phyloP scores from a whole-genome alignment of 2,329 filamentous ascomycete species.

The Nemania sp. region DNA sequence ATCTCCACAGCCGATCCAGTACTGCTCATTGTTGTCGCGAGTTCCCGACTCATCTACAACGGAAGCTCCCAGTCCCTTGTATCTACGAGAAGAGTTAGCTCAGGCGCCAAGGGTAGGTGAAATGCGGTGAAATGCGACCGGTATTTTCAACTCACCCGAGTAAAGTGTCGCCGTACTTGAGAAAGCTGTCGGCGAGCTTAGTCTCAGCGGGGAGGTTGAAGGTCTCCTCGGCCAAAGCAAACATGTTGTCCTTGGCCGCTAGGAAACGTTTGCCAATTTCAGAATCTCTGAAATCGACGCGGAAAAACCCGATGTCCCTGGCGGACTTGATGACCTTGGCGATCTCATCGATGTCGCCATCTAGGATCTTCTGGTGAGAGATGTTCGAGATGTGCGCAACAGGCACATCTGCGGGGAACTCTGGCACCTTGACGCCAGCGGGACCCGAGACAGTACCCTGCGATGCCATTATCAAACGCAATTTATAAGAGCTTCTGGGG shows the following conservation, averaged over 20 bases:
- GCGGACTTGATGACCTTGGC: slow-evolving; percentile 21
- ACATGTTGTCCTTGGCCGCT: slow-evolving; percentile 23
- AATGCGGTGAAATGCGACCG: too few species aligned
- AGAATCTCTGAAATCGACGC: slow-evolving; percentile 24
- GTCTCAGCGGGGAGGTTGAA: slow-evolving; percentile 21
- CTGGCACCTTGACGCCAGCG: neutral
- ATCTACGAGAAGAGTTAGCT: slow-evolving; percentile 10
- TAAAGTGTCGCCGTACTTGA: slow-evolving; percentile 23
- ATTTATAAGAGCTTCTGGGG: neutral
- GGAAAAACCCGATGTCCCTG: slow-evolving; percentile 23
- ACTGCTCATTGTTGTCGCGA: slow-evolving; percentile 24
- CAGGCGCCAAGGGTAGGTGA: too few species aligned
- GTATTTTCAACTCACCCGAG: slow-evolving; percentile 15
- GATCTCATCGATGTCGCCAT: slow-evolving; percentile 20
- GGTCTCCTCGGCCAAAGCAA: slow-evolving; percentile 20
- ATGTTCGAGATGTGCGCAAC: slow-evolving; percentile 24
- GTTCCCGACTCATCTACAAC: slow-evolving; percentile 24
- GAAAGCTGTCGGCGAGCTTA: slow-evolving; percentile 25
- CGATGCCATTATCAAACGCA: slow-evolving; percentile 12
- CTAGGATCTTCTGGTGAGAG: slow-evolving; percentile 22
- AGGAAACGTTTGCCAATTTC: slow-evolving; percentile 18
- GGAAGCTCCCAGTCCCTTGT: slow-evolving; percentile 22
- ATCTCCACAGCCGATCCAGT: slow-evolving; percentile 27
- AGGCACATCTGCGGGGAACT: slow-evolving; percentile 17
- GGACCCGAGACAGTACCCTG: neutral